phyloP scores from a whole-genome alignment of 1,284 basidiomycete genomes.

The Inonotus obliquus region DNA sequence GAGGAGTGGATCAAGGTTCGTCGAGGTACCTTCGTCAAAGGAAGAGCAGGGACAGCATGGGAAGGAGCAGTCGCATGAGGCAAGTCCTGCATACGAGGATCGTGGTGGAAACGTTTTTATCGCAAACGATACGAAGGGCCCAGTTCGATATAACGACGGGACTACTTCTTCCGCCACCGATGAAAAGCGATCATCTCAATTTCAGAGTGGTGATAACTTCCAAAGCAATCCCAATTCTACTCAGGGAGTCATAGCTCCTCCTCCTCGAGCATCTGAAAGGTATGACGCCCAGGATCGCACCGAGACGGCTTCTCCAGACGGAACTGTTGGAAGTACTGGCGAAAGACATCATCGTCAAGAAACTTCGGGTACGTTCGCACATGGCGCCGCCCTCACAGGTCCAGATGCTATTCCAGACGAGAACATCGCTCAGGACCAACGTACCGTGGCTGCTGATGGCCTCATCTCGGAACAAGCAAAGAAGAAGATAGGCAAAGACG shows the following conservation, averaged over 20 bases:
- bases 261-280: too few relatives aligned
- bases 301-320: too few relatives aligned
- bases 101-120: neutral
- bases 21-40: neutral
- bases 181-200: neutral
- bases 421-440: constrained; percentile 4
- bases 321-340: too few relatives aligned
- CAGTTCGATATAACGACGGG: neutral
- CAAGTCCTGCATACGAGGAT: constrained; percentile 1
- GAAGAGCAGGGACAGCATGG: neutral
- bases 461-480: neutral
- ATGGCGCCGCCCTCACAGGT: constrained; percentile 11
- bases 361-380: constrained; percentile 13
- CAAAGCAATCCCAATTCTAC: too few relatives aligned
- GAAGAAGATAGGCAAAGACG: constrained; percentile 13
- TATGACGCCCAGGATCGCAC: too few relatives aligned
- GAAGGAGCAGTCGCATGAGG: neutral
- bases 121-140: neutral
- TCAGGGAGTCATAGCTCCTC: too few relatives aligned
- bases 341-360: too few relatives aligned
- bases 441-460: constrained; percentile 14
- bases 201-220: too few relatives aligned
- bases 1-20: neutral
- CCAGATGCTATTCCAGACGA: constrained; percentile 7
- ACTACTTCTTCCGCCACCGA: neutral